Base-by-base conservation (phyloP, 371 early-diverging fungal genomes). In the Rhizopus stolonifer region DNA sequence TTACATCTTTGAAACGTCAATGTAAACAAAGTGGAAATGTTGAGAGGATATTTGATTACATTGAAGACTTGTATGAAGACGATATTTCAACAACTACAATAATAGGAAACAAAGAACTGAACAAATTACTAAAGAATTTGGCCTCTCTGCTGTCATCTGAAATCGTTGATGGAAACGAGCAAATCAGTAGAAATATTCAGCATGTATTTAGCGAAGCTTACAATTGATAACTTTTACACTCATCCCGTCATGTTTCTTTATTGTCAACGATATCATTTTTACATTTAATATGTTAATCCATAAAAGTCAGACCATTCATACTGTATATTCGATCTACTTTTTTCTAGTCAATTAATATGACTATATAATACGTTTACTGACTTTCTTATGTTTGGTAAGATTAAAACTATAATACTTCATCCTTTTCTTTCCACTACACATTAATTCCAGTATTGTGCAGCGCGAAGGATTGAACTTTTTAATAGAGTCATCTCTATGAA, bases 1-100 rank as follows among this genome's bases (percentile, higher is more conserved):
- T 46, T 18, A 26, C 46, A 22, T 38, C 54, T 36, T 46, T 53
- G 19, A 53, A 46, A 38, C 26, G 38, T 45, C 53, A 45, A 36
- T 45, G 23, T 34, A 52, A 52, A 52, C 53, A 52, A 53, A 34
- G 46, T 46, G 46, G 54, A 43, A 32, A 21, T 32, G 26, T 53
- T 25, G 26, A 25, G 26, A 31, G 19, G 34, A 33, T 34, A 32
- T 48, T 45, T 53, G 38, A 2, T 0, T 45, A 34, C 45, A 53
- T 53, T 53, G 53, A 53, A 53, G 46, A 53, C 36, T 53, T 53
- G 46, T 53, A 53, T 45, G 46, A 51, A 25, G 51, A 46, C 25
- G 25, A 23, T 18, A 53, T 23, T 46, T 46, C 53, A 53, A 10
- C 38, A 24, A 53, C 33, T 34, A 34, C 36, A 45, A 36, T 45